Evolutionary conservation across 345 rosid species (phyloP).

Genomic region (Limnanthes douglasii): DNA sequence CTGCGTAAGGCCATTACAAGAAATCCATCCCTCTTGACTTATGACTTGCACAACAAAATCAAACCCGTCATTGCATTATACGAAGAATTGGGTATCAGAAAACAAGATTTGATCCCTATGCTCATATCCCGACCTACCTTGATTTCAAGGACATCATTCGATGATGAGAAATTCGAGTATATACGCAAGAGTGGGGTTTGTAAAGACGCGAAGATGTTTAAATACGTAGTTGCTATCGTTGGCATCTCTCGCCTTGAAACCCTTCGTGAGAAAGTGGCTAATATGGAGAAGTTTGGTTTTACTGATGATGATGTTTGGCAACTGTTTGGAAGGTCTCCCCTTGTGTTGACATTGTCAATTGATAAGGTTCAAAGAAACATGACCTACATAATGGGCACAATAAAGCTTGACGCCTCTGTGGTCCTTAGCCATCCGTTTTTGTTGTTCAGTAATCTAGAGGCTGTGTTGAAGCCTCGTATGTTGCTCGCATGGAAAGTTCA

Average conservation of each 20-base stretch:
- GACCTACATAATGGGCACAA: constrained; percentile 54
- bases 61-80: constrained; percentile 43
- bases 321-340: constrained; percentile 41
- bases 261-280: constrained; percentile 44
- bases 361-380: constrained; percentile 84
- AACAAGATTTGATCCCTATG: constrained; percentile 37
- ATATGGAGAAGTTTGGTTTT: constrained; percentile 61
- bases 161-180: constrained; percentile 44
- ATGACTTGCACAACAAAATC: constrained; percentile 38
- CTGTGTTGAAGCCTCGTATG: constrained; percentile 40
- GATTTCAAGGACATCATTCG: constrained; percentile 52
- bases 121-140: constrained; percentile 54
- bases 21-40: constrained; percentile 65
- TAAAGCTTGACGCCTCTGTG: constrained; percentile 40
- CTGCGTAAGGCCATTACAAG: constrained; percentile 48
- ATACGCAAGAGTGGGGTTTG: constrained; percentile 40
- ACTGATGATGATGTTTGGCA: constrained; percentile 52
- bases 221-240: constrained; percentile 40
- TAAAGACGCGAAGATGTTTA: constrained; percentile 50
- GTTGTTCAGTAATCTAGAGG: constrained; percentile 39
- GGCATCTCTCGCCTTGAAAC: constrained; percentile 65
- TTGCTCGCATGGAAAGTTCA: constrained; percentile 35
- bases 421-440: constrained; percentile 37
- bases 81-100: constrained; percentile 36
- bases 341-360: constrained; percentile 41